phyloP scores from a whole-genome alignment of 2,329 filamentous ascomycete genomes.

The Fusarium multiceps region DNA sequence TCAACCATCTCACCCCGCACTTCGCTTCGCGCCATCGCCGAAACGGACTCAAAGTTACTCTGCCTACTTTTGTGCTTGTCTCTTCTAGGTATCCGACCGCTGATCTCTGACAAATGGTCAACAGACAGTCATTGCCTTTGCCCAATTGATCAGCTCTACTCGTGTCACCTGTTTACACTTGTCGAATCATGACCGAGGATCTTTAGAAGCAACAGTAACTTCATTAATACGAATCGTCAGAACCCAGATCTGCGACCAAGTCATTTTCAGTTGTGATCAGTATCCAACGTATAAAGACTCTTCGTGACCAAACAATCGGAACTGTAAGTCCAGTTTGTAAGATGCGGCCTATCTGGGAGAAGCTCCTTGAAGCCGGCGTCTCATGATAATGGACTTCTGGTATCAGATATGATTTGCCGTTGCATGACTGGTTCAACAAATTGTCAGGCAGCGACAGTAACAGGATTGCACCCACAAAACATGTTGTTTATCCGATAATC shows the following conservation, averaged over 20 bases:
- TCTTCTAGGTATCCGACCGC: neutral
- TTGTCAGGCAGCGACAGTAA: neutral
- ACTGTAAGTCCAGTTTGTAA: constrained; percentile 42
- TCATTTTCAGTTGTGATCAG: constrained; percentile 60
- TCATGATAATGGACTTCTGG: constrained; percentile 57
- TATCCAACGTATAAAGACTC: constrained; percentile 62
- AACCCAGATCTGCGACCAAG: neutral
- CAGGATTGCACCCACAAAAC: neutral
- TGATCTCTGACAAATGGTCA: constrained; percentile 2
- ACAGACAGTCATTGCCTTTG: constrained; percentile 56
- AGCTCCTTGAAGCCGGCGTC: constrained; percentile 61
- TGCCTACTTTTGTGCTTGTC: neutral
- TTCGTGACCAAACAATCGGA: constrained; percentile 47
- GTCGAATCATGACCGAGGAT: neutral
- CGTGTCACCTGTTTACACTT: constrained; percentile 59
- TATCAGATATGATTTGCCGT: neutral
- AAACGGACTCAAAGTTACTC: constrained; percentile 4
- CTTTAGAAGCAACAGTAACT: neutral
- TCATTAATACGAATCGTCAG: neutral
- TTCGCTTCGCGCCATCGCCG: neutral
- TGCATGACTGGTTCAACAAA: neutral
- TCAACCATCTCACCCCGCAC: constrained; percentile 4
- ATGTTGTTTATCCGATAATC: neutral
- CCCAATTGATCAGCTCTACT: constrained; percentile 37
- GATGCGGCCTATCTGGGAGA: constrained; percentile 55